Base-by-base conservation (phyloP, 2,329 filamentous ascomycete species). In the Venturiaceae sp. region DNA sequence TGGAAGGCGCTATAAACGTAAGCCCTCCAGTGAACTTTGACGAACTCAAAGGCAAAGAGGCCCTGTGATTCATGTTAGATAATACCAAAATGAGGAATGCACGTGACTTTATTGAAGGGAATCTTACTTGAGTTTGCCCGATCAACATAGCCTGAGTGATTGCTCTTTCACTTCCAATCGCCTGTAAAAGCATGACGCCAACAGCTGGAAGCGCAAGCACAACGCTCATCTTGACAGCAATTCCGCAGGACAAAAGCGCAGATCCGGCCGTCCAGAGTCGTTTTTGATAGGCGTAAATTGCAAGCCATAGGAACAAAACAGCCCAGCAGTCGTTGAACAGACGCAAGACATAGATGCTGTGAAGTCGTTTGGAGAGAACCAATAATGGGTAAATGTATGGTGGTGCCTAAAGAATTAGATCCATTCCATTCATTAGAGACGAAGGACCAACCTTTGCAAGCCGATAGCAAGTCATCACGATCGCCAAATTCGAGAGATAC, bases 301-400 rank as follows among this genome's bases (percentile, higher is more conserved):
- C 83, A 19, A 84, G 71, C 83, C 90, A 97, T 61, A 99, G 80
- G 64, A 89, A 90, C 65, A 94, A 79, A 3, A 87, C 83, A 19
- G 92, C 92, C 69, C 96, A 88, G 65, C 91, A 90, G 74, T 99
- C 94, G 73, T 99, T 99, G 79, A 99, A 99, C 67, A 92, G 86
- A 46, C 94, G 84, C 58, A 99, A 80, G 64, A 99, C 75, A 68
- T 94, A 99, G 65, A 99, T 87, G 71, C 90, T 96, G 72, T 99
- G 94, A 28, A 97, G 76, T 36, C 94, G 83, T 72, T 97, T 97
- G 58, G 92, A 96, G 50, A 96, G 75, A 57, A 95, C 82, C 54
- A 99, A 80, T 60, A 97, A 79, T 0, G 90, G 86, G 62, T 96
- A 86, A 59, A 97, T 78, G 72, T 95, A 97, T 0, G 90, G 90